Conservation (phyloP, 495 filamentous ascomycete genomes). For the Melanomma pulvis-pyrius region DNA sequence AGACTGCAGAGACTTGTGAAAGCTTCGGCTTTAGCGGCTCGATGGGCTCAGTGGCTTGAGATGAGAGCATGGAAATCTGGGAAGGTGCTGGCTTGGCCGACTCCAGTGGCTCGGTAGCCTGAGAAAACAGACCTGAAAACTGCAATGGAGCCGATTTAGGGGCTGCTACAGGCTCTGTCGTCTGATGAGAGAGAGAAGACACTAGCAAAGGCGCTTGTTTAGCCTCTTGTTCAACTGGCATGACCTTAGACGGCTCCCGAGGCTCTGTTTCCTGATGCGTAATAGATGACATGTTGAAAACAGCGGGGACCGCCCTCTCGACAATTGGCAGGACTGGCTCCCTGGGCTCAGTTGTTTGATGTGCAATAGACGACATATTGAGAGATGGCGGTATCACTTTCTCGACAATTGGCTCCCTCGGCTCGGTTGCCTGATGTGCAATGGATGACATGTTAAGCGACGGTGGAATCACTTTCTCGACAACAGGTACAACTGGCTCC, state of each 20-base stretch:
- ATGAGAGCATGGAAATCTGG: conserved; percentile 54
- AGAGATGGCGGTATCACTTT: conserved; percentile 4
- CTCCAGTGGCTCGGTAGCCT: conserved; percentile 54
- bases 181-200: conserved; percentile 53
- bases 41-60: conserved; percentile 56
- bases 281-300: background rate
- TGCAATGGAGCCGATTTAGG: conserved; percentile 39
- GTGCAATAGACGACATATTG: conserved; percentile 12
- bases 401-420: conserved; percentile 4
- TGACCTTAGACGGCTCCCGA: background rate
- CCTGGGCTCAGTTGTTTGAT: conserved; percentile 9
- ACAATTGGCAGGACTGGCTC: conserved; percentile 13
- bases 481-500: conserved; percentile 3
- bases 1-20: conserved; percentile 13
- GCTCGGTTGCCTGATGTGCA: conserved; percentile 9
- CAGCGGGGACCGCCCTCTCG: background rate
- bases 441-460: conserved; percentile 5
- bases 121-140: conserved; percentile 54
- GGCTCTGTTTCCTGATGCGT: background rate
- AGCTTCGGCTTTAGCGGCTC: conserved; percentile 31
- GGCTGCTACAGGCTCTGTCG: conserved; percentile 55
- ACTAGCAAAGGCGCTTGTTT: conserved; percentile 44
- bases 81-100: conserved; percentile 34
- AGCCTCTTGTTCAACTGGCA: conserved; percentile 20
- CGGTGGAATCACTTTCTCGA: background rate